Conservation (phyloP, 108 stramenopile genomes). For the Nitzschia sp. region DNA sequence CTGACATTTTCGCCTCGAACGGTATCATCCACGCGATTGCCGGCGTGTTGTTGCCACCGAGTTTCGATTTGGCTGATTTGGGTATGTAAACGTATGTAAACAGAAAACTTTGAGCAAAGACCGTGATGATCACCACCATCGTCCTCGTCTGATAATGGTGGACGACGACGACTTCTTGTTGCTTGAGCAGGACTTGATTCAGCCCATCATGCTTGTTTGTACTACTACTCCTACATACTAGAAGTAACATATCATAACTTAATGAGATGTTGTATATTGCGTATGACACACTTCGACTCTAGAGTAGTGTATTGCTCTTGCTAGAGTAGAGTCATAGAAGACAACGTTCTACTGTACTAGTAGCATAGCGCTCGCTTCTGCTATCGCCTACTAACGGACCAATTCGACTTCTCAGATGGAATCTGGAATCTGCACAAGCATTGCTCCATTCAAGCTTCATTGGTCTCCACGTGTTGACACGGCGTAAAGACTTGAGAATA, state of each 20-base stretch:
- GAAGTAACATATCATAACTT: not conserved
- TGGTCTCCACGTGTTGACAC: too few relatives aligned
- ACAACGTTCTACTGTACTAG: too few relatives aligned
- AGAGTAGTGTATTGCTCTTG: too few relatives aligned
- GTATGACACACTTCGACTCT: too few relatives aligned
- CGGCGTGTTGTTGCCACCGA: slow-evolving; percentile 29
- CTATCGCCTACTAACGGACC: too few relatives aligned
- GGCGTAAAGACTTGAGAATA: too few relatives aligned
- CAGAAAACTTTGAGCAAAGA: not conserved
- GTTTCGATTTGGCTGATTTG: not conserved
- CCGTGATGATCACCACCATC: too few relatives aligned
- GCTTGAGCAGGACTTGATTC: not conserved
- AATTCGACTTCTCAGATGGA: too few relatives aligned
- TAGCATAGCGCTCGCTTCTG: too few relatives aligned
- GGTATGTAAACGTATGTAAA: not conserved
- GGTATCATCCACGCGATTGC: slow-evolving; percentile 47
- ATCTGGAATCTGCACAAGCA: too few relatives aligned
- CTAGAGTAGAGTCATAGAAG: too few relatives aligned
- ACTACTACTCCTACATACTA: not conserved
- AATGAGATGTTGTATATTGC: not conserved
- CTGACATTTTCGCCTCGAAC: slow-evolving; percentile 39
- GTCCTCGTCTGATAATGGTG: not conserved
- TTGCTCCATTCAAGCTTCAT: too few relatives aligned
- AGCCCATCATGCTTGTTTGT: not conserved
- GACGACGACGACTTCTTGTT: not conserved